Base-by-base conservation (phyloP, 2,329 filamentous ascomycete species). In the Talaromyces amestolkiae region DNA sequence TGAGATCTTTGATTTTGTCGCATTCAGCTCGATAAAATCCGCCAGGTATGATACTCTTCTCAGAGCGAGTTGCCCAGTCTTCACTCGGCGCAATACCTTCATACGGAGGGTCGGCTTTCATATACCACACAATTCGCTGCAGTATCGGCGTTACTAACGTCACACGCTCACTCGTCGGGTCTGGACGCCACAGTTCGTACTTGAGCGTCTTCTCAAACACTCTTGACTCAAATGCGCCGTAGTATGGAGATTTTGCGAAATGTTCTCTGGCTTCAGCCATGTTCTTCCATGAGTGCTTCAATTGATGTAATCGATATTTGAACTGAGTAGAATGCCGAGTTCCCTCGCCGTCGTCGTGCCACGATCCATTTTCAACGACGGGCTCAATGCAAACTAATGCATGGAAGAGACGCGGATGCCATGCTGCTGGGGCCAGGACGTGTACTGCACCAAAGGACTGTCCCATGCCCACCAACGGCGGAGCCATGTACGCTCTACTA, bases 391-490 rank as follows among this genome's bases (percentile, higher is more conserved):
- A 64, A 2, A 64, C 43, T 9, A 64, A 27, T 5, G 62, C 62
- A 17, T 64, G 54, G 54, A 64, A 64, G 4, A 64, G 43, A 13
- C 62, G 53, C 10, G 62, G 62, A 64, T 64, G 62, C 62, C 62
- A 64, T 4, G 62, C 62, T 43, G 62, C 62, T 17, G 62, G 62
- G 6, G 22, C 62, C 31, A 64, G 62, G 17, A 64, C 41, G n/a
- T 64, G 53, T 1, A 60, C 62, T 9, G 54, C 63, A 24, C 56
- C 63, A 13, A 45, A 64, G 19, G 63, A 64, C 45, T 64, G 56
- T 1, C 63, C 63, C 31, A 64, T 64, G 13, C 63, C 63, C 9
- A 64, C 54, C 43, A 64, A 41, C 13, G 63, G 63, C n/a, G 63
- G 63, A 19, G 63, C 56, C 63, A 64, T 64, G 10, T 51, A 61